These are phyloP conservation scores for Didymosphaeria variabile DNA, from an alignment of 2,329 filamentous ascomycete species.

Conservation along the genomic window DNA sequence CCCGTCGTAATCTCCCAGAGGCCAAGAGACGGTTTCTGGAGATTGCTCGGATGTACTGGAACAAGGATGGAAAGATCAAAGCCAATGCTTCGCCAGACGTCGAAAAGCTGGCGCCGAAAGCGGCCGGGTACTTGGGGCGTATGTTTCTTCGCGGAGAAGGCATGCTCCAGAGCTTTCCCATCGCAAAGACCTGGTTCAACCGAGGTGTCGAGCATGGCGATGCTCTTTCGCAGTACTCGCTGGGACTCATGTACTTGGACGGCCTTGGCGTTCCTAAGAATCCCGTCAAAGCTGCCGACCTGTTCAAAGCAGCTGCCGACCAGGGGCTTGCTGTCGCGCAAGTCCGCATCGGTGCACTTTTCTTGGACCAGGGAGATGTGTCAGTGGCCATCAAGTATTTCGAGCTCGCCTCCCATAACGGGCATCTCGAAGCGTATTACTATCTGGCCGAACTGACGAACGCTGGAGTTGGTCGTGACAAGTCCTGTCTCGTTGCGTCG, in stretches of 20 bases:
- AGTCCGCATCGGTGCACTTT: constrained; percentile 82
- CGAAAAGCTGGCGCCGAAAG: constrained; percentile 82
- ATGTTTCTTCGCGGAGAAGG: constrained; percentile 93
- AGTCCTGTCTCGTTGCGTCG: constrained; percentile 78
- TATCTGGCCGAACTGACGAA: constrained; percentile 89
- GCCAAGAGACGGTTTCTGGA: constrained; percentile 84
- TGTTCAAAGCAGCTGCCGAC: constrained; percentile 81
- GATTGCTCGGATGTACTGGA: constrained; percentile 84
- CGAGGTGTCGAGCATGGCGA: constrained; percentile 80
- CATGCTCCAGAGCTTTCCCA: constrained; percentile 77
- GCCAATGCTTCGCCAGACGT: constrained; percentile 74
- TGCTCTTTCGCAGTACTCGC: constrained; percentile 81
- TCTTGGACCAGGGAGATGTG: constrained; percentile 89
- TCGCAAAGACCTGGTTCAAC: constrained; percentile 83
- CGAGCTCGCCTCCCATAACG: constrained; percentile 82
- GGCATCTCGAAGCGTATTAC: constrained; percentile 88
- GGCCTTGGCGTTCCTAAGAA: constrained; percentile 78
- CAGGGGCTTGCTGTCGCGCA: constrained; percentile 83
- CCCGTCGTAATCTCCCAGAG: constrained; percentile 75
- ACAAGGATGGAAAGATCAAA: constrained; percentile 75
- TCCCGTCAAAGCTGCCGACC: constrained; percentile 74
- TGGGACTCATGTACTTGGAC: constrained; percentile 84
- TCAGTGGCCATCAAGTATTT: constrained; percentile 84
- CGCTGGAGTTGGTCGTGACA: constrained; percentile 80
- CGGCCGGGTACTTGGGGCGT: constrained; percentile 84